phyloP scores from a whole-genome alignment of 441 rosid genomes.

The Gossypium trilobum region DNA sequence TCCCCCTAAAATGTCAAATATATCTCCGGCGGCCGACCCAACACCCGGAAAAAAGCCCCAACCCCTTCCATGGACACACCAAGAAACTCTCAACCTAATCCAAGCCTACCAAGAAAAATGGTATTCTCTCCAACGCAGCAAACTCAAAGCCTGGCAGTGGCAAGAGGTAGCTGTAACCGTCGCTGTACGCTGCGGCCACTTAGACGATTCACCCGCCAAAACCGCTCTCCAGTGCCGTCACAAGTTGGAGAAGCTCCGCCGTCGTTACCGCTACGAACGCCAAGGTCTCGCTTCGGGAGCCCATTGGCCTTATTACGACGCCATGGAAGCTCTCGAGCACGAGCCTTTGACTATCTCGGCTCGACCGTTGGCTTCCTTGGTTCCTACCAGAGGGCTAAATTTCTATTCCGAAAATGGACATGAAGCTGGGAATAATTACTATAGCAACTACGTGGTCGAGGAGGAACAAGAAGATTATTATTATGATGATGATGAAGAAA shows the following conservation, averaged over 20 bases:
- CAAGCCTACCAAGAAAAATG: slow-evolving; percentile 20
- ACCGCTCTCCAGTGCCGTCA: slow-evolving; percentile 46
- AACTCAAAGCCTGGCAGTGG: slow-evolving; percentile 46
- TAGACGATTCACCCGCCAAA: slow-evolving; percentile 22
- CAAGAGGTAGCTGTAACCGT: slow-evolving; percentile 45
- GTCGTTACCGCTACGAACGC: slow-evolving; percentile 38
- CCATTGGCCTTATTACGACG: slow-evolving; percentile 38
- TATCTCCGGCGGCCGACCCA: slow-evolving; percentile 12
- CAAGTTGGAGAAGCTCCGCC: slow-evolving; percentile 56
- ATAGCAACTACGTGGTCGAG: slow-evolving; percentile 7
- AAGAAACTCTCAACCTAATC: slow-evolving; percentile 39
- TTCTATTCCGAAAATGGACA: slow-evolving; percentile 2
- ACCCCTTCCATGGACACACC: slow-evolving; percentile 43
- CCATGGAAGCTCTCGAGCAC: slow-evolving; percentile 43
- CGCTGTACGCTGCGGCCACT: slow-evolving; percentile 39
- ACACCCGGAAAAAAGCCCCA: slow-evolving; percentile 30
- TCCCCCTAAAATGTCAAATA: slow-evolving; percentile 8
- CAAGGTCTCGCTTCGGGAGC: slow-evolving; percentile 29
- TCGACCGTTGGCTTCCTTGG: slow-evolving; percentile 33
- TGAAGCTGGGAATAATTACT: background rate
- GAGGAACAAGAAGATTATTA: slow-evolving; percentile 13
- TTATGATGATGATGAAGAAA: slow-evolving; percentile 10
- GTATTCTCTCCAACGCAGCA: slow-evolving; percentile 38
- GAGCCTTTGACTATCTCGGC: slow-evolving; percentile 40
- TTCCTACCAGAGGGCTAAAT: slow-evolving; percentile 13